phyloP scores from a whole-genome alignment of 768 basidiomycete genomes.

The Leccinum fibrillosum region DNA sequence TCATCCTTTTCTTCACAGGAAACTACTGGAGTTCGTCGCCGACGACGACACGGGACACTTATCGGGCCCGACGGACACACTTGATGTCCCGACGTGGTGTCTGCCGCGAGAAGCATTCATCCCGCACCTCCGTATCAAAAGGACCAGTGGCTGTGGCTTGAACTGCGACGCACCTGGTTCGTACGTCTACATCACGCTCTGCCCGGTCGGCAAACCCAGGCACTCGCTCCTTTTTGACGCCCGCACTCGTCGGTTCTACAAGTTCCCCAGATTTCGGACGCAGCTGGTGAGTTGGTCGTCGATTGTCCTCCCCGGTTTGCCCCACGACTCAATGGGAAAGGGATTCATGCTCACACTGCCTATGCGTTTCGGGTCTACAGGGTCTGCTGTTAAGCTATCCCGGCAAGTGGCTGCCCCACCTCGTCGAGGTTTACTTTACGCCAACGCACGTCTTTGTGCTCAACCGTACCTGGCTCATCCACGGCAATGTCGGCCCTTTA shows the following conservation, averaged over 20 bases:
- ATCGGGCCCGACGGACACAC: conserved; percentile 2
- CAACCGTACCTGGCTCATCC: conserved; percentile 13
- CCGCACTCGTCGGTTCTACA: conserved; percentile 15
- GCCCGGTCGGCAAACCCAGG: conserved; percentile 7
- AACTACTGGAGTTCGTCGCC: conserved; percentile 16
- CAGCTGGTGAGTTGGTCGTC: conserved; percentile 5
- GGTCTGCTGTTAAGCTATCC: conserved; percentile 15
- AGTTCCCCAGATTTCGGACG: conserved; percentile 19
- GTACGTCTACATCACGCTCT: conserved; percentile 17
- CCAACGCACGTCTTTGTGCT: conserved; percentile 17
- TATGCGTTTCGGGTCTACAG: background rate
- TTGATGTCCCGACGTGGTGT: conserved; percentile 15
- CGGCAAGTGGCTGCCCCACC: conserved; percentile 19
- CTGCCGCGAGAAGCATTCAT: conserved; percentile 12
- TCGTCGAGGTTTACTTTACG: conserved; percentile 15
- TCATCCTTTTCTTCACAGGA: conserved; percentile 3
- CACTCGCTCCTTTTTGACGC: conserved; percentile 17
- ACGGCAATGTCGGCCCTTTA: background rate
- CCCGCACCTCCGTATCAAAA: conserved; percentile 9
- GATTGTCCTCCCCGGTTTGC: background rate
- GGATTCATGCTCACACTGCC: background rate
- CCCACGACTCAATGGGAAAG: background rate
- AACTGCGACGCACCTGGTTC: conserved; percentile 4
- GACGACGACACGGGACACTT: conserved; percentile 16
- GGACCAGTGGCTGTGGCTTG: background rate